Base-by-base conservation (phyloP, 805 yeast genomes). In the Candida sithepensis region DNA sequence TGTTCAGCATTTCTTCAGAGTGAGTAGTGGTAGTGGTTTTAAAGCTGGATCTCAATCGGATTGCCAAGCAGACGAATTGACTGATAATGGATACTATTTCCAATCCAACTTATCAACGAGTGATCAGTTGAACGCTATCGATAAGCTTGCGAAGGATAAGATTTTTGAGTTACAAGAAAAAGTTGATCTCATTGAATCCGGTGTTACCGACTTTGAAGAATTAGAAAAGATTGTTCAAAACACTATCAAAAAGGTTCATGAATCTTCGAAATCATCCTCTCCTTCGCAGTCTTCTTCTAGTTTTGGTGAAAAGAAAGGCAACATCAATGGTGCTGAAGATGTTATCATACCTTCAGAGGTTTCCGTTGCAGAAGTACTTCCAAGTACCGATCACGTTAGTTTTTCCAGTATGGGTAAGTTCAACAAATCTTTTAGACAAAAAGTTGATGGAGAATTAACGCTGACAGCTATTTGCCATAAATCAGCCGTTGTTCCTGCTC, bases 1-100 rank as follows among this genome's bases (percentile, higher is more conserved):
- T 28, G 33, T 45, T 2, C 50, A 52, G 20, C 57, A 54, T 40
- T 50, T 37, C 43, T 46, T 65, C 28, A 52, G 68, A 39, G 47
- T 65, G 22, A 49, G 41, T 39, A 22, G 24, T 39, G 32, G 54
- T 10, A n/a, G n/a, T n/a, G n/a, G n/a, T n/a, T n/a, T n/a, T n/a
- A n/a, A n/a, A n/a, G n/a, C n/a, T n/a, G n/a, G n/a, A n/a, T n/a
- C n/a, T n/a, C 47, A 55, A 20, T 43, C 48, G 14, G 21, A 34
- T 22, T 16, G 40, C 14, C 20, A 16, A 22, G 28, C 14, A 30
- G 40, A 7, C 14, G 34, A 30, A 30, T 12, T 30, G 6, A 14
- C 5, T 30, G 34, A 30, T 30, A 23, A 41, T 13, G 43, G 34
- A 6, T 48, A 53, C 40, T 43, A 44, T 28, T 48, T 47, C 36